Conservation (phyloP, 768 basidiomycete genomes). For the Tylopilus rubrobrunneus region DNA sequence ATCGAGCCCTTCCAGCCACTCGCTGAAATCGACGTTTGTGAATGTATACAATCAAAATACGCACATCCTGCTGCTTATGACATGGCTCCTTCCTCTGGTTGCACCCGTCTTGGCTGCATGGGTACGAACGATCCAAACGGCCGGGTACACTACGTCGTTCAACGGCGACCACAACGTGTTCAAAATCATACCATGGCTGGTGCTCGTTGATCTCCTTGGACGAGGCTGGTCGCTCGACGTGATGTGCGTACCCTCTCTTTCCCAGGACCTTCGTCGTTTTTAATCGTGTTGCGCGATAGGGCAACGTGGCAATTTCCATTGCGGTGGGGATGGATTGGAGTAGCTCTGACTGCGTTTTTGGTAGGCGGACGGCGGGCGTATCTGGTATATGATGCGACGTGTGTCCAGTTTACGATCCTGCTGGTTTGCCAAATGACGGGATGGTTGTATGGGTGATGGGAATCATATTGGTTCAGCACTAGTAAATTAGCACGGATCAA, state of each 20-base stretch:
- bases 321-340: constrained; percentile 50
- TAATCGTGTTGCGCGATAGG: constrained; percentile 5
- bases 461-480: no score
- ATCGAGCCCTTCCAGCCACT: not conserved
- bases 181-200: constrained; percentile 58
- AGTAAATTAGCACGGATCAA: no score
- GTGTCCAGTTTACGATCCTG: constrained; percentile 29
- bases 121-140: constrained; percentile 80
- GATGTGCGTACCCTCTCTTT: constrained; percentile 33
- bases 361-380: constrained; percentile 66
- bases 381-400: constrained; percentile 59
- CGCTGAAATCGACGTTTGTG: constrained; percentile 4
- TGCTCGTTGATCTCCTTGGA: constrained; percentile 59
- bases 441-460: constrained; percentile 3
- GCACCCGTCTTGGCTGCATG: constrained; percentile 83
- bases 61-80: constrained; percentile 71
- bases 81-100: constrained; percentile 73
- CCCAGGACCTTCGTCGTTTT: not conserved
- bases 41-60: constrained; percentile 46
- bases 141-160: constrained; percentile 76
- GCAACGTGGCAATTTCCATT: constrained; percentile 21
- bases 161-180: constrained; percentile 75
- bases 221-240: constrained; percentile 44
- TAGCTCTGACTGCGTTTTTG: constrained; percentile 56
- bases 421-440: constrained; percentile 1